Conservation (phyloP, 1,284 basidiomycete genomes). For the Cutaneotrichosporon cyanovorans region DNA sequence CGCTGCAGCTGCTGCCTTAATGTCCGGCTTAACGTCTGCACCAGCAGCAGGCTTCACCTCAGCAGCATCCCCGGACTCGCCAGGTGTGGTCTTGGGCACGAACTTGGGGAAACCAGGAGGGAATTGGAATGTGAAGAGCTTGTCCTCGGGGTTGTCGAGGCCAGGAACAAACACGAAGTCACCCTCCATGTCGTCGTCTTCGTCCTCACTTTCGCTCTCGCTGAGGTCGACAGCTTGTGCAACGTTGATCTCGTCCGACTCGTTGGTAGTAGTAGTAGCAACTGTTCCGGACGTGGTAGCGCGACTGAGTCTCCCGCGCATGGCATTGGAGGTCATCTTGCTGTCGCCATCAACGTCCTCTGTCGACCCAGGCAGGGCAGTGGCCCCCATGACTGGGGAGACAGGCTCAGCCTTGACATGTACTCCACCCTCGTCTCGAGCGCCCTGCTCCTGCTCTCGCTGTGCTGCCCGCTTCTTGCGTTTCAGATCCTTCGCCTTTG, state of each 20-base stretch:
- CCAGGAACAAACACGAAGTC: slow-evolving; percentile 56
- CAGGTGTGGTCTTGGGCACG: slow-evolving; percentile 27
- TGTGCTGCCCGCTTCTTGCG: slow-evolving; percentile 18
- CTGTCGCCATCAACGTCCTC: slow-evolving; percentile 28
- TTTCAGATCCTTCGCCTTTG: slow-evolving; percentile 33
- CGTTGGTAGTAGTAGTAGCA: slow-evolving; percentile 7
- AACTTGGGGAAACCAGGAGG: slow-evolving; percentile 81
- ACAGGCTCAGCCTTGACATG: slow-evolving; percentile 39
- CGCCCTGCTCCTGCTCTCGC: slow-evolving; percentile 3
- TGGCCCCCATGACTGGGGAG: slow-evolving; percentile 10
- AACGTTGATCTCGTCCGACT: slow-evolving; percentile 48
- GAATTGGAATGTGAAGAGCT: slow-evolving; percentile 87
- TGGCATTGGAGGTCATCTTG: slow-evolving; percentile 33
- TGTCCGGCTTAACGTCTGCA: slow-evolving; percentile 15
- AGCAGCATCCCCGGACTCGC: slow-evolving; percentile 4
- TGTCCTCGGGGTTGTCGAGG: slow-evolving; percentile 51
- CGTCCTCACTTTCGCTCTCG: slow-evolving; percentile 78
- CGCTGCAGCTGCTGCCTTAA: slow-evolving; percentile 28
- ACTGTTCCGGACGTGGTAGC: slow-evolving; percentile 39
- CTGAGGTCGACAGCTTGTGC: slow-evolving; percentile 70
- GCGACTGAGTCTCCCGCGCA: slow-evolving; percentile 29
- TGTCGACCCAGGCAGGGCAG: slow-evolving; percentile 5
- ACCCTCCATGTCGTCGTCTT: slow-evolving; percentile 72
- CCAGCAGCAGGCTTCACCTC: slow-evolving; percentile 4
- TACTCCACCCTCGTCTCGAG: not conserved